A percentile compares a stretch with the other conserved stretches of the same genome.
Conservation (phyloP, 2,329 filamentous ascomycete species). For the Penicillium italicum region DNA sequence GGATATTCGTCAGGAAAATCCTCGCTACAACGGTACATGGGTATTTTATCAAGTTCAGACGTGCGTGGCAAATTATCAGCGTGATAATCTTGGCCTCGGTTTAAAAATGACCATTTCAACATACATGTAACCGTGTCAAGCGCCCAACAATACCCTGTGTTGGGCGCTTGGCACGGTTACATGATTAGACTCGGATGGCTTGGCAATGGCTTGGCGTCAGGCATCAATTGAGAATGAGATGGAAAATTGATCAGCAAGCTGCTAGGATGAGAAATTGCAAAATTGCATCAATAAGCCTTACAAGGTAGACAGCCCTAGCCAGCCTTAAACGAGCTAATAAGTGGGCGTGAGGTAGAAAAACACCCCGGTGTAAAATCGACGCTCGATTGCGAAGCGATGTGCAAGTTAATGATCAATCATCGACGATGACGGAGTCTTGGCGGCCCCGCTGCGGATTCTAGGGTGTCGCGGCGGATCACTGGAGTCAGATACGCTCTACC, state of each 20-base stretch:
- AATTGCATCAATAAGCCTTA: background rate
- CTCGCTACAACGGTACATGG: background rate
- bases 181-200: background rate
- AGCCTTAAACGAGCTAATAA: constrained; percentile 1
- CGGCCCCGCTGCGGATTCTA: background rate
- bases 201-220: constrained; percentile 1
- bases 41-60: background rate
- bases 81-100: too few species aligned
- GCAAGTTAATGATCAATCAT: constrained; percentile 4
- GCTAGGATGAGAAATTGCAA: background rate
- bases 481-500: background rate
- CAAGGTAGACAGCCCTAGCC: background rate
- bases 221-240: background rate
- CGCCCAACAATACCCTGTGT: too few species aligned
- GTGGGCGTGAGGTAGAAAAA: background rate
- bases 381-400: background rate
- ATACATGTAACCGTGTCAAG: too few species aligned
- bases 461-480: constrained; percentile 6
- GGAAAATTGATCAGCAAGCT: background rate
- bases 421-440: constrained; percentile 4
- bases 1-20: background rate
- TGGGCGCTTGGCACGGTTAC: too few species aligned
- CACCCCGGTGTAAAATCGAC: background rate
- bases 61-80: background rate
- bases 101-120: background rate